Evolutionary conservation across 805 yeast genomes (phyloP).

Genomic region (Lachancea kluyveri): DNA sequence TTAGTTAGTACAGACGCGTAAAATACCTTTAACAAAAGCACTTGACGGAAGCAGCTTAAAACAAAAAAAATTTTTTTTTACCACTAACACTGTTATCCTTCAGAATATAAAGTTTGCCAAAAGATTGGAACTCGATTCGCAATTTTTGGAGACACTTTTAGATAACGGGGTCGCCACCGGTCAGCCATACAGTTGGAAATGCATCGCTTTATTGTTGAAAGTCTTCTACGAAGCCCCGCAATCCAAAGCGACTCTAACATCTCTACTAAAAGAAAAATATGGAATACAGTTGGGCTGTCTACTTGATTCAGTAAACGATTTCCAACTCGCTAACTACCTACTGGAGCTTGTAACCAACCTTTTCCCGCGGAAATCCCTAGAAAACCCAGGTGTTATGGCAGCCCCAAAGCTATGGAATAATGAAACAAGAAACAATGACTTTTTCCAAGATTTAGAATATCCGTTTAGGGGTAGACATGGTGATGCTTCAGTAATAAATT

Average conservation of each 20-base stretch:
- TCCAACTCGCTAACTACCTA: constrained; percentile 17
- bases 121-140: constrained; percentile 2
- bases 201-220: constrained; percentile 12
- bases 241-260: constrained; percentile 9
- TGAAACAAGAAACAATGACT: constrained; percentile 7
- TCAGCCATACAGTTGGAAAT: constrained; percentile 16
- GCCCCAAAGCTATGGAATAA: constrained; percentile 18
- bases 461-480: constrained; percentile 16
- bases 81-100: no score
- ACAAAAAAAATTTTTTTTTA: no score
- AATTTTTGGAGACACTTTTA: constrained; percentile 10
- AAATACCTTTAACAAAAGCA: no score
- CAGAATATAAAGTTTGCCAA: constrained; percentile 1
- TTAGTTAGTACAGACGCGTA: constrained; percentile 13
- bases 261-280: constrained; percentile 11
- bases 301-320: constrained; percentile 13
- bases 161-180: constrained; percentile 10
- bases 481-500: constrained; percentile 9
- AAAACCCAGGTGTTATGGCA: constrained; percentile 9
- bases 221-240: constrained; percentile 10
- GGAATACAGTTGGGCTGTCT: constrained; percentile 11
- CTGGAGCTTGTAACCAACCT: constrained; percentile 15
- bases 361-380: constrained; percentile 13
- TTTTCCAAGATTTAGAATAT: constrained; percentile 14
- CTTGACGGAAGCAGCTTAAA: no score